phyloP scores from a whole-genome alignment of 2,329 filamentous ascomycete genomes.

The Ophiocordyceps australis region DNA sequence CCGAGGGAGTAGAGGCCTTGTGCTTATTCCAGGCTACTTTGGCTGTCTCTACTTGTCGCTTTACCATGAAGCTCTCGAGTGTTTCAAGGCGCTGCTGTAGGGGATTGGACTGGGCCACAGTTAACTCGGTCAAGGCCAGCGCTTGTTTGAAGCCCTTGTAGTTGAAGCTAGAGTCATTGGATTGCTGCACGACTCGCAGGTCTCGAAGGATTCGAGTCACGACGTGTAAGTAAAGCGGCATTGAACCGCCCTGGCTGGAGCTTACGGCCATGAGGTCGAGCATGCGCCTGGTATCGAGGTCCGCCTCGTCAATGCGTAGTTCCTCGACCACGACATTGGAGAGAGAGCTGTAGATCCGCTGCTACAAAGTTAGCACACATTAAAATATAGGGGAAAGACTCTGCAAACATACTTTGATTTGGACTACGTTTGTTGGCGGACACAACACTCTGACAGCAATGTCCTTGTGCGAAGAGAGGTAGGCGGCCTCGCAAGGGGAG shows the following conservation, averaged over 20 bases:
- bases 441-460: slow-evolving; percentile 34
- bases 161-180: slow-evolving; percentile 18
- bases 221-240: slow-evolving; percentile 40
- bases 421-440: slow-evolving; percentile 29
- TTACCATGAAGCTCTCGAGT: slow-evolving; percentile 36
- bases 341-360: slow-evolving; percentile 21
- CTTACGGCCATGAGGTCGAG: slow-evolving; percentile 39
- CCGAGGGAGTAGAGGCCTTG: too few species aligned
- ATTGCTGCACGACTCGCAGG: slow-evolving; percentile 28
- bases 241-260: slow-evolving; percentile 11
- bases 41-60: slow-evolving; percentile 4
- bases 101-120: slow-evolving; percentile 28
- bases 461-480: slow-evolving; percentile 22
- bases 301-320: slow-evolving; percentile 27
- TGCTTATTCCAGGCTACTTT: neutral
- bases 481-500: slow-evolving; percentile 40
- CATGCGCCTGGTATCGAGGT: slow-evolving; percentile 40
- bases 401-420: slow-evolving; percentile 13
- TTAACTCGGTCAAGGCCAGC: slow-evolving; percentile 17
- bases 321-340: slow-evolving; percentile 26
- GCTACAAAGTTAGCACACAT: slow-evolving; percentile 1
- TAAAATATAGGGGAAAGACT: neutral
- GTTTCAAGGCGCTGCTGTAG: slow-evolving; percentile 23
- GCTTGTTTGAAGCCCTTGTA: slow-evolving; percentile 27
- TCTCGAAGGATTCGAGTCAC: slow-evolving; percentile 36